Conservation (phyloP, 2,329 filamentous ascomycete genomes). For the Venturia aucupariae region DNA sequence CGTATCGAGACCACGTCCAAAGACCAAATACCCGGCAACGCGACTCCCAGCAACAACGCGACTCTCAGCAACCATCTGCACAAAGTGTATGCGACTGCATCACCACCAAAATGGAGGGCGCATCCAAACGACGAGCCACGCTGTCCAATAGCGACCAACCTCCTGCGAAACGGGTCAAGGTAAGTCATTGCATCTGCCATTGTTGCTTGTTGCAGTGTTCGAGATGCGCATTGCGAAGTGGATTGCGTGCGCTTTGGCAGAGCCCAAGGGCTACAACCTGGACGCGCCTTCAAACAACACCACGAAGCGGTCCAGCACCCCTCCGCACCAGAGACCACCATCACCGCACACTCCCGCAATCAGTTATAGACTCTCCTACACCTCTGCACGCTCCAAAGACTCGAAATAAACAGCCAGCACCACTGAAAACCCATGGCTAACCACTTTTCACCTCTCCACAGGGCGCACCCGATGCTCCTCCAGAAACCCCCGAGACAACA, state of each 20-base stretch:
- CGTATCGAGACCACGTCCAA: neutral
- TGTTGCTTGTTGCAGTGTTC: neutral
- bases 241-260: neutral
- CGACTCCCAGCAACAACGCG: neutral
- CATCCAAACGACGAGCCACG: slow-evolving; percentile 8
- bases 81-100: neutral
- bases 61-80: neutral
- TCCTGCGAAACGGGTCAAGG: slow-evolving; percentile 3
- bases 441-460: slow-evolving; percentile 4
- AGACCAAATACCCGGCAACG: neutral
- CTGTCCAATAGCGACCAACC: neutral
- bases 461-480: slow-evolving; percentile 3
- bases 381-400: neutral
- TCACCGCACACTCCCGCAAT: slow-evolving; percentile 1
- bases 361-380: neutral
- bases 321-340: neutral
- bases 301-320: neutral
- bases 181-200: slow-evolving; percentile 5
- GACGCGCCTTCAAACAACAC: slow-evolving; percentile 7
- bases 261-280: neutral
- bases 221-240: neutral
- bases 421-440: neutral
- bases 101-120: slow-evolving; percentile 4
- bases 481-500: slow-evolving; percentile 58
- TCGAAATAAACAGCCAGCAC: neutral